These are phyloP conservation scores for Xylaria multiplex DNA, from an alignment of 2,329 filamentous ascomycete species.

Conservation along the genomic window DNA sequence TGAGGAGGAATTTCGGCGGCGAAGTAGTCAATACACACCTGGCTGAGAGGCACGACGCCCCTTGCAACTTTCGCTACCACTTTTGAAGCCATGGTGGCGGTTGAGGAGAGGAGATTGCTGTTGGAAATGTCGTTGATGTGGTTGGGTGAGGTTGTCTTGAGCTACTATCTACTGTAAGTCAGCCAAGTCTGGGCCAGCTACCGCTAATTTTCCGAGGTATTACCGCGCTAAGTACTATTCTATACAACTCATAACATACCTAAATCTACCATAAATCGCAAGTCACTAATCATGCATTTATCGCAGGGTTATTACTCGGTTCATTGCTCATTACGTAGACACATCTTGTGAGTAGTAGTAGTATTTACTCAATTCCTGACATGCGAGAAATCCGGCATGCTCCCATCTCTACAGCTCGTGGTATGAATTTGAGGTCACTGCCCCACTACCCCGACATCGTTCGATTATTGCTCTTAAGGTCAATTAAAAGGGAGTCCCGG, in stretches of 20 bases:
- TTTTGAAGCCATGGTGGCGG: slow-evolving; percentile 69
- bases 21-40: slow-evolving; percentile 57
- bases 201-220: slow-evolving; percentile 35
- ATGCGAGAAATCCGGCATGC: too few species aligned
- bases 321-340: too few species aligned
- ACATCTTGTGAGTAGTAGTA: too few species aligned
- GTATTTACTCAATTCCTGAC: too few species aligned
- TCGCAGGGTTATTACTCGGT: too few species aligned
- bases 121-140: slow-evolving; percentile 34
- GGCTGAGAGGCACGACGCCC: slow-evolving; percentile 65
- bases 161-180: slow-evolving; percentile 5
- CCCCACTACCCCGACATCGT: too few species aligned
- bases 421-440: neutral
- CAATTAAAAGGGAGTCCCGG: neutral
- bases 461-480: too few species aligned
- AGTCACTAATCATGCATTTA: too few species aligned
- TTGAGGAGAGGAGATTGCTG: slow-evolving; percentile 41
- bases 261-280: too few species aligned
- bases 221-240: slow-evolving; percentile 32
- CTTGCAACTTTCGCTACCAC: slow-evolving; percentile 65
- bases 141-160: slow-evolving; percentile 40
- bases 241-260: neutral
- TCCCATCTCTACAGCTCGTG: neutral
- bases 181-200: slow-evolving; percentile 23
- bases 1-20: slow-evolving; percentile 5